Evolutionary conservation across 805 yeast species (phyloP), one percentile per base, ranked within the genome.

Genomic region (Nematodospora valgi): DNA sequence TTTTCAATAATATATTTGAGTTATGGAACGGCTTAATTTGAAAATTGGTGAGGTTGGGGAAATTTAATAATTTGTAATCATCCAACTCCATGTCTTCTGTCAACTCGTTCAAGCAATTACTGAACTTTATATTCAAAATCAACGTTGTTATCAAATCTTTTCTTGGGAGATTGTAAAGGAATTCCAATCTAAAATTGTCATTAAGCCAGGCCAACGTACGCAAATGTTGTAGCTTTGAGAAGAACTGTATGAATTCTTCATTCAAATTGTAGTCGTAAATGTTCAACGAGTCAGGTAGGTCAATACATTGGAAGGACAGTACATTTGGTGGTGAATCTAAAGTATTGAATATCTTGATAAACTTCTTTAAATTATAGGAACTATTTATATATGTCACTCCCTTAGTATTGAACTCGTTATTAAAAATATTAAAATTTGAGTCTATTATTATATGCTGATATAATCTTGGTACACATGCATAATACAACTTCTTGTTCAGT

Each of bases 261-360:
- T 53, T 49, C 26, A 62, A 48, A 4, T 56, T 57, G 19, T 49
- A 41, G 31, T 68, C 70, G 38, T 56, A 54, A 0, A 59, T 50
- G 27, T 62, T 59, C 18, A 68, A 55, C 16, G 70, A 64, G 40
- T 69, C 72, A 0, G 76, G 77, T 4, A 72, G 43, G 16, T 51
- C 48, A 2, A 62, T 46, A 32, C 68, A 56, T 30, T 54, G 59
- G 15, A 72, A 43, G 5, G 32, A 27, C 18, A n/a, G 13, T 11
- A 34, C 27, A 11, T 11, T 46, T 42, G 27, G 45, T 45, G 3
- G 64, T 49, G 7, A 19, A 31, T 4, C 25, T 23, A 17, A 16
- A 6, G 32, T 15, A 23, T 44, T 40, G 27, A 48, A 47, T 6
- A 42, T 27, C 13, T 40, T 40, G 29, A 68, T 44, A 27, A 70